A percentile compares a stretch with the other conserved stretches of the same genome.
phyloP scores from a whole-genome alignment of 345 rosid genomes.

The Hevea brasiliensis region DNA sequence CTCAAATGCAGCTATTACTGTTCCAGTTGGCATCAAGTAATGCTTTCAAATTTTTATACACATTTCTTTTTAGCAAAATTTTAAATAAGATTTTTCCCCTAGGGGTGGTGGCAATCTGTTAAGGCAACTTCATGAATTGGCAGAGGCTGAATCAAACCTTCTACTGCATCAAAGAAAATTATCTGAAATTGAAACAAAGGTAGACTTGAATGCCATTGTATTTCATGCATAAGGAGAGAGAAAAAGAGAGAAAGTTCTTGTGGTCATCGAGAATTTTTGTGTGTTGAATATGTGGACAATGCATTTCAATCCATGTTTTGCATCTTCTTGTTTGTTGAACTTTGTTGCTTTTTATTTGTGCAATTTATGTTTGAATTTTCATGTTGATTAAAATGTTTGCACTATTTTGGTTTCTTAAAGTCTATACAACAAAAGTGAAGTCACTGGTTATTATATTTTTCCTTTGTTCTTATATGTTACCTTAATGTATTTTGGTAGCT shows the following conservation, averaged over 20 bases:
- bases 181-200: slow-evolving; percentile 81
- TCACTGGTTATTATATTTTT: too few species aligned
- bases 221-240: neutral
- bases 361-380: neutral
- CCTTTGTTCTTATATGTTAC: too few species aligned
- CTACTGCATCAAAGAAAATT: slow-evolving; percentile 60
- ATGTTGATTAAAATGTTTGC: neutral
- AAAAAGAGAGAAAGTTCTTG: neutral
- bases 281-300: neutral
- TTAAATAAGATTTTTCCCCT: slow-evolving; percentile 15
- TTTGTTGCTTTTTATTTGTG: neutral
- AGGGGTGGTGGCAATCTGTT: slow-evolving; percentile 86
- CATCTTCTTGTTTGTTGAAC: neutral
- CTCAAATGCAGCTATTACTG: neutral
- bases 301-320: neutral
- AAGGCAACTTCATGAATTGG: slow-evolving; percentile 79
- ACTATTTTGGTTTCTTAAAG: neutral
- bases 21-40: neutral
- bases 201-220: slow-evolving; percentile 17
- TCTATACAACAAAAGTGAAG: too few species aligned
- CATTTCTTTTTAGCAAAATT: neutral
- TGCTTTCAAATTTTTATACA: slow-evolving; percentile 6
- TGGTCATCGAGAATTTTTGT: neutral
- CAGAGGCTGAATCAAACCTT: slow-evolving; percentile 76
- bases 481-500: too few species aligned